Conservation (phyloP, 345 rosid species). For the Erodium maritimum region DNA sequence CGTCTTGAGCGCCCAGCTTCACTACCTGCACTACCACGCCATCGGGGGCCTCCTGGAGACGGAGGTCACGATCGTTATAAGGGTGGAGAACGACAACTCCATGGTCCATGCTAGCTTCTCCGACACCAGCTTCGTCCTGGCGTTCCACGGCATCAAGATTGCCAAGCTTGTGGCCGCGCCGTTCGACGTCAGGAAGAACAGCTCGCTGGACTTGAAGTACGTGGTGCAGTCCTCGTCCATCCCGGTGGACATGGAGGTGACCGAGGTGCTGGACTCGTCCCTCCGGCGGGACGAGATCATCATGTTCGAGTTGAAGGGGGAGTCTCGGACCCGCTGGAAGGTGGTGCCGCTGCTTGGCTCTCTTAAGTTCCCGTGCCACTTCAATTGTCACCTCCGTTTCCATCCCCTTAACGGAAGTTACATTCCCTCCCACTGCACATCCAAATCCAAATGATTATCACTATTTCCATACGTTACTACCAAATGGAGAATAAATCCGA, state of each 20-base stretch:
- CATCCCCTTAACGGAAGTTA: constrained; percentile 32
- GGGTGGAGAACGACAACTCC: constrained; percentile 51
- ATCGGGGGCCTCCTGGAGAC: constrained; percentile 38
- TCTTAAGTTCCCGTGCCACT: constrained; percentile 30
- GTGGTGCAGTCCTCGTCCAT: constrained; percentile 48
- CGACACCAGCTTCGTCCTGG: constrained; percentile 19
- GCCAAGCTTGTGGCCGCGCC: constrained; percentile 31
- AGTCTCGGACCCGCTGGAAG: constrained; percentile 49
- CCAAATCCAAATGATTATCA: constrained; percentile 49
- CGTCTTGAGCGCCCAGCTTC: constrained; percentile 45
- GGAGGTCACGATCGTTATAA: constrained; percentile 42
- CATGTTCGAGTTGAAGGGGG: constrained; percentile 52
- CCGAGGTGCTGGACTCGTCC: constrained; percentile 21
- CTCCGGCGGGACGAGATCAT: constrained; percentile 34
- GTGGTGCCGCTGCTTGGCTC: constrained; percentile 60
- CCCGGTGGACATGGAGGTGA: constrained; percentile 34
- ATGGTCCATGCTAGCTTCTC: constrained; percentile 61
- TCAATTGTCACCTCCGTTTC: constrained; percentile 58
- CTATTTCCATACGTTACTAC: too few species aligned
- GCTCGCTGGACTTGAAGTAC: constrained; percentile 23
- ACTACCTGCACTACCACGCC: constrained; percentile 27
- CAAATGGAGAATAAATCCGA: too few species aligned
- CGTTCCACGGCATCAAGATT: constrained; percentile 35
- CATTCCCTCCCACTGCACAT: constrained; percentile 39
- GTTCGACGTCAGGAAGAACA: constrained; percentile 55